Conservation (phyloP, 805 yeast genomes). For the Monosporozyma yasuniensis region DNA sequence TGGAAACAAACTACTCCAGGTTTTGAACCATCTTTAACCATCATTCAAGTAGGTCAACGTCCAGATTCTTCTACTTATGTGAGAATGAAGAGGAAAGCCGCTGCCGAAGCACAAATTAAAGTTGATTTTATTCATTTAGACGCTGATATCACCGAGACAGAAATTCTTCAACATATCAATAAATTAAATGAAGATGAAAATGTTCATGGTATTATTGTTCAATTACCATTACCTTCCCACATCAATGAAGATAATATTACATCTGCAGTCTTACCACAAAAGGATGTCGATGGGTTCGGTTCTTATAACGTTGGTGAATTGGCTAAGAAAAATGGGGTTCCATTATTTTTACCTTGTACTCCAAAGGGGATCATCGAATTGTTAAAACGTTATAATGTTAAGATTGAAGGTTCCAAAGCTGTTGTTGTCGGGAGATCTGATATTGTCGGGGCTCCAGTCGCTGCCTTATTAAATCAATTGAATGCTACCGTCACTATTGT, state of each 20-base stretch:
- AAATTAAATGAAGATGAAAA: slow-evolving; percentile 47
- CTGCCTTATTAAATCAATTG: slow-evolving; percentile 57
- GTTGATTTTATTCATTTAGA: slow-evolving; percentile 52
- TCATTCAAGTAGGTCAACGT: slow-evolving; percentile 70
- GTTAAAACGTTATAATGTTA: slow-evolving; percentile 47
- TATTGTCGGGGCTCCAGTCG: slow-evolving; percentile 77
- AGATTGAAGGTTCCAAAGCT: slow-evolving; percentile 56
- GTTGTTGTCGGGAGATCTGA: slow-evolving; percentile 81
- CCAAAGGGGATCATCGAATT: slow-evolving; percentile 72
- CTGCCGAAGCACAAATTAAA: slow-evolving; percentile 85
- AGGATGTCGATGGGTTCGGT: slow-evolving; percentile 82
- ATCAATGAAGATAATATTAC: slow-evolving; percentile 61
- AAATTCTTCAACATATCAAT: slow-evolving; percentile 44
- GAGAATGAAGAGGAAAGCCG: slow-evolving; percentile 70
- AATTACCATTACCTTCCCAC: slow-evolving; percentile 67
- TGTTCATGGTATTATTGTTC: slow-evolving; percentile 68
- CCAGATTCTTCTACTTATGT: slow-evolving; percentile 79
- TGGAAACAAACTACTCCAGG: slow-evolving; percentile 34
- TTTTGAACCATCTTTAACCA: slow-evolving; percentile 69
- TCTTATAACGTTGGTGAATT: slow-evolving; percentile 71
- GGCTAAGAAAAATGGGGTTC: slow-evolving; percentile 62
- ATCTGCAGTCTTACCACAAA: slow-evolving; percentile 51
- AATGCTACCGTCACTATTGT: slow-evolving; percentile 79
- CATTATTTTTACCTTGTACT: slow-evolving; percentile 70
- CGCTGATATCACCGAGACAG: slow-evolving; percentile 46